A percentile compares a stretch with the other conserved stretches of the same genome.
These are phyloP conservation scores for Lepidium sativum DNA, from an alignment of 345 rosid species.

Conservation along the genomic window DNA sequence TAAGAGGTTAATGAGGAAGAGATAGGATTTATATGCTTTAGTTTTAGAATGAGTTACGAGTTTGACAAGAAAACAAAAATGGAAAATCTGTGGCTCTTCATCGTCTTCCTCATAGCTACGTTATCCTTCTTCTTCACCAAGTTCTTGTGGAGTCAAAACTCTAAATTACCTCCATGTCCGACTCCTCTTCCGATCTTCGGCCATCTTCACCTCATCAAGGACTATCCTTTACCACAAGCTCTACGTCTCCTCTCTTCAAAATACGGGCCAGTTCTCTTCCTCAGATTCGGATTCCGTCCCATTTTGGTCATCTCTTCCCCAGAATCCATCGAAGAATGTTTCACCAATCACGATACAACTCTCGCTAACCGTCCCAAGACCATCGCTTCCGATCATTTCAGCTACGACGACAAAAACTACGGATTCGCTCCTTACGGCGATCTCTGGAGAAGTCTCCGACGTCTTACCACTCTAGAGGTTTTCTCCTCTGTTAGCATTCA, in stretches of 20 bases:
- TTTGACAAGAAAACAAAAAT: background rate
- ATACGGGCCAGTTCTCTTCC: slow-evolving; percentile 40
- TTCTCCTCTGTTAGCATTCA: slow-evolving; percentile 35
- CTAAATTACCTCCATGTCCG: slow-evolving; percentile 39
- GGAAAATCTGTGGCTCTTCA: slow-evolving; percentile 17
- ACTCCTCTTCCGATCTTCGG: slow-evolving; percentile 38
- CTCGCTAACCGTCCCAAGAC: slow-evolving; percentile 49
- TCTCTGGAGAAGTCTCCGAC: slow-evolving; percentile 51
- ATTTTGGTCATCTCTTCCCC: slow-evolving; percentile 37
- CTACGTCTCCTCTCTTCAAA: slow-evolving; percentile 26
- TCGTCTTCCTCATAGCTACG: slow-evolving; percentile 3
- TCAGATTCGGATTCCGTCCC: slow-evolving; percentile 34
- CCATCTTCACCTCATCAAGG: slow-evolving; percentile 42
- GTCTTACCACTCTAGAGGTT: slow-evolving; percentile 33
- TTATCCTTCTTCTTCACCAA: background rate
- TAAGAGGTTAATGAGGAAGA: no score
- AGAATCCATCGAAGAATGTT: slow-evolving; percentile 39
- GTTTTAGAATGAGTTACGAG: background rate
- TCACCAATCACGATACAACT: slow-evolving; percentile 43
- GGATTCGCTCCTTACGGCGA: slow-evolving; percentile 35
- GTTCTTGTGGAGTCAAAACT: background rate
- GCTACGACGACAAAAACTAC: slow-evolving; percentile 35
- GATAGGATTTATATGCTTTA: no score
- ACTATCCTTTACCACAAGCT: slow-evolving; percentile 32
- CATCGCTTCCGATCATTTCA: slow-evolving; percentile 27